Base-by-base conservation (phyloP, 306 rosid species). In the Citrullus colocynthis region DNA sequence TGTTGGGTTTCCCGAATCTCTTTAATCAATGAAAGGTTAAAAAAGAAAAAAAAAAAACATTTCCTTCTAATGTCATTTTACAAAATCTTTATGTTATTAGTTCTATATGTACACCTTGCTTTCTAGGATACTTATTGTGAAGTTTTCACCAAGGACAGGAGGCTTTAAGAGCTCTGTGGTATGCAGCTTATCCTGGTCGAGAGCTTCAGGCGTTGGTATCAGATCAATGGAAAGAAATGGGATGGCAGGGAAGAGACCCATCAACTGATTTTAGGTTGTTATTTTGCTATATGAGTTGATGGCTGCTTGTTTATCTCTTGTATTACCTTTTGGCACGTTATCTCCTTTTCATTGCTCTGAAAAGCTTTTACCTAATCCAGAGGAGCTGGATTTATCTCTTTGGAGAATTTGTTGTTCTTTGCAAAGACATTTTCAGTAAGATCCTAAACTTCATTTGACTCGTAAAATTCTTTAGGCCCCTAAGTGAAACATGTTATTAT, bases 181-280 rank as follows among this genome's bases (percentile, higher is more conserved):
- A 81, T 66, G 91, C 92, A 66, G 86, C 98, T 0, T 93, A 78
- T 78, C 98, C 97, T 10, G 88, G 83, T 75, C 80, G 90, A 82
- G 88, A 91, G 83, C 98, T 91, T 58, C 83, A 65, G 21, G 91
- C 93, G 78, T 88, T 93, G 91, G 82, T 93, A 84, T 93, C 96
- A 70, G 96, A 93, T 76, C 98, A 93, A 65, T 91, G 97, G 98
- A 93, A 93, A 81, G 93, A 93, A 82, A 93, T 91, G 97, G 98
- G 98, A 65, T 93, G 97, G 97, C 98, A 93, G 75, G 97, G 98
- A 85, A 91, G 88, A 84, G 97, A 93, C 72, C 98, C 98, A 48
- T 93, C 98, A 0, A 93, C 98, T 42, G 97, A 93, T 90, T 93
- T 93, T 87, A 90, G 97, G 98, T 93, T 83, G 13, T 76, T 55